Conservation (phyloP, 805 yeast species). For the Saccharomycopsis selenospora region DNA sequence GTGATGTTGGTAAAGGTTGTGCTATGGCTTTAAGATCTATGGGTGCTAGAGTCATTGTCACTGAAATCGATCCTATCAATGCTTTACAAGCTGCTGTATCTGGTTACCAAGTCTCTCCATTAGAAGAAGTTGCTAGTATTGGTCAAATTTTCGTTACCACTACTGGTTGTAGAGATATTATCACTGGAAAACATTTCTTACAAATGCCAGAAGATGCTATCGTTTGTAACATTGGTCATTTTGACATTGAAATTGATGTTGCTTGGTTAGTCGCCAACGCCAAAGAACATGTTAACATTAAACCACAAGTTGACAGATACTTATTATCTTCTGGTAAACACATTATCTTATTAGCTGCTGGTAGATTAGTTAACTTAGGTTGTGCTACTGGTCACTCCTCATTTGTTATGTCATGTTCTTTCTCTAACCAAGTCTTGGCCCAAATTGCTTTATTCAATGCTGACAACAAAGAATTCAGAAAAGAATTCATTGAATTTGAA, state of each 20-base stretch:
- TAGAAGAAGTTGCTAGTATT: slow-evolving; percentile 84
- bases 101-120: slow-evolving; percentile 94
- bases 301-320: slow-evolving; percentile 99
- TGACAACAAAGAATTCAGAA: slow-evolving; percentile 70
- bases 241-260: slow-evolving; percentile 97
- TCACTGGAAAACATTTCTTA: slow-evolving; percentile 79
- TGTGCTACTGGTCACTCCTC: slow-evolving; percentile 99
- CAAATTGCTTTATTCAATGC: slow-evolving; percentile 96
- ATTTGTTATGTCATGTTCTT: slow-evolving; percentile 98
- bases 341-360: slow-evolving; percentile 94
- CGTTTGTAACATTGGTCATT: slow-evolving; percentile 99
- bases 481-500: slow-evolving; percentile 79
- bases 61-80: slow-evolving; percentile 98
- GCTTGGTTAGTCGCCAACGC: slow-evolving; percentile 98
- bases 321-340: slow-evolving; percentile 84
- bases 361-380: slow-evolving; percentile 98
- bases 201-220: slow-evolving; percentile 98
- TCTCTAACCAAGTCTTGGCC: slow-evolving; percentile 98
- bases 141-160: slow-evolving; percentile 99
- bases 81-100: slow-evolving; percentile 99
- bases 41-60: slow-evolving; percentile 98
- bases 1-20: slow-evolving; percentile 99
- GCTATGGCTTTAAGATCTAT: slow-evolving; percentile 97
- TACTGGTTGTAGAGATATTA: slow-evolving; percentile 98
- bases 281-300: slow-evolving; percentile 88